Base-by-base conservation (phyloP, 192 early-diverging fungal species). In the Mycoemilia scoparia region DNA sequence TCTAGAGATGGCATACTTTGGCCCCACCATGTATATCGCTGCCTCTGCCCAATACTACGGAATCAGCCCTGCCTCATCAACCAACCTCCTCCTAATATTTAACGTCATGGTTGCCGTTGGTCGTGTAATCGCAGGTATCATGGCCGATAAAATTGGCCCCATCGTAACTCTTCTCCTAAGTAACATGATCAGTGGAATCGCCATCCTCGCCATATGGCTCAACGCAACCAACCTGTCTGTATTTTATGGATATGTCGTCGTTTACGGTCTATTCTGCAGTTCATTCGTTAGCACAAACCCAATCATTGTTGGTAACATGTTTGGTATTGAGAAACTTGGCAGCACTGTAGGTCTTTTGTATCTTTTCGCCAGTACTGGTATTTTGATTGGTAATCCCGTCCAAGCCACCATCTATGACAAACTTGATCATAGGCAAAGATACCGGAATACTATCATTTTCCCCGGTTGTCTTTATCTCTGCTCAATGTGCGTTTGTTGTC, bases 221-320 rank as follows among this genome's bases (percentile, higher is more conserved):
- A 45, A 21, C 3, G 57, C 57, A 7, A 29, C 15, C 4, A 46
- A 43, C 25, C 24, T 60, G 2, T 60, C 51, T 16, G 40, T 35
- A 7, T 24, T 61, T 0, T 61, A 51, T 5, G 58, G 58, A 0
- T n/a, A 31, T 61, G 37, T 34, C 56, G 5, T 55, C 58, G 15
- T 49, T 54, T 1, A 51, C 53, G n/a, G n/a, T n/a, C n/a, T n/a
- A n/a, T n/a, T n/a, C n/a, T n/a, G n/a, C n/a, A n/a, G n/a, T n/a
- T n/a, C n/a, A n/a, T 61, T 61, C 18, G 52, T 56, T 22, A 56
- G 53, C 2, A 36, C 56, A 7, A 61, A 61, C 13, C 53, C 58
- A 1, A 49, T 61, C 0, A 56, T 61, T 33, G 38, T 61, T 5
- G 38, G 47, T 2, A 37, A 18, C 2, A 39, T 51, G 7, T 60